Evolutionary conservation across 2,329 filamentous ascomycete genomes (phyloP).

Genomic region (Monosporascus sp.): DNA sequence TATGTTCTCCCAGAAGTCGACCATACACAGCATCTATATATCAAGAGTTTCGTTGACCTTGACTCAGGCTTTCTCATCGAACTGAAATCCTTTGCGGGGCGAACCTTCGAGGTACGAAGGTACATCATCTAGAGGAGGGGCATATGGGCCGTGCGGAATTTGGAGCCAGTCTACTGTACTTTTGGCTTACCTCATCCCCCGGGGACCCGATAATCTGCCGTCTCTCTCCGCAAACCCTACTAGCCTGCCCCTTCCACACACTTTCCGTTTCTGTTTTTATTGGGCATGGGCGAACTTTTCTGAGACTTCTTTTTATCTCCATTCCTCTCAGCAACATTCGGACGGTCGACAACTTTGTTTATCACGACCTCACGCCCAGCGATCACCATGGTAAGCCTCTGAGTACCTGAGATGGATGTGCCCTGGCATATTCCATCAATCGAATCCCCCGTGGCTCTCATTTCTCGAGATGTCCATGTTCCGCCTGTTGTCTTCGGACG

Average conservation of each 20-base stretch:
- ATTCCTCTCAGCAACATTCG: conserved; percentile 19
- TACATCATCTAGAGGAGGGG: conserved; percentile 12
- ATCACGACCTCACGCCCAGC: conserved; percentile 46
- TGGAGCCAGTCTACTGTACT: neutral
- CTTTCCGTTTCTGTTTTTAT: conserved; percentile 15
- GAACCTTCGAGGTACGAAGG: conserved; percentile 1
- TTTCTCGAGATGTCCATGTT: conserved; percentile 31
- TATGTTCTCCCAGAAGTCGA: too few relatives aligned
- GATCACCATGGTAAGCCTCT: conserved; percentile 58
- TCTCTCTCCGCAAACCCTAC: conserved; percentile 18
- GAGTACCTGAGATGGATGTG: conserved; percentile 27
- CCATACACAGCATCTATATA: too few relatives aligned
- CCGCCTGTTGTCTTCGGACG: conserved; percentile 39
- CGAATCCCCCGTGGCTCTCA: conserved; percentile 23
- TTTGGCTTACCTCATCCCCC: neutral
- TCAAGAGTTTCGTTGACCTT: too few relatives aligned
- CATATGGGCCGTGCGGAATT: neutral
- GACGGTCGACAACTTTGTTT: conserved; percentile 37
- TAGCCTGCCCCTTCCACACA: conserved; percentile 14
- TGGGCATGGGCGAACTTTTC: conserved; percentile 17
- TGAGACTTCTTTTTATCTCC: conserved; percentile 25
- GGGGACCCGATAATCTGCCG: conserved; percentile 17
- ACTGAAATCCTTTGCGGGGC: neutral
- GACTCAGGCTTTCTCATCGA: neutral
- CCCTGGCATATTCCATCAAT: conserved; percentile 22